These are phyloP conservation scores for Sapria himalayana DNA, from an alignment of 345 rosid genomes.

Conservation along the genomic window DNA sequence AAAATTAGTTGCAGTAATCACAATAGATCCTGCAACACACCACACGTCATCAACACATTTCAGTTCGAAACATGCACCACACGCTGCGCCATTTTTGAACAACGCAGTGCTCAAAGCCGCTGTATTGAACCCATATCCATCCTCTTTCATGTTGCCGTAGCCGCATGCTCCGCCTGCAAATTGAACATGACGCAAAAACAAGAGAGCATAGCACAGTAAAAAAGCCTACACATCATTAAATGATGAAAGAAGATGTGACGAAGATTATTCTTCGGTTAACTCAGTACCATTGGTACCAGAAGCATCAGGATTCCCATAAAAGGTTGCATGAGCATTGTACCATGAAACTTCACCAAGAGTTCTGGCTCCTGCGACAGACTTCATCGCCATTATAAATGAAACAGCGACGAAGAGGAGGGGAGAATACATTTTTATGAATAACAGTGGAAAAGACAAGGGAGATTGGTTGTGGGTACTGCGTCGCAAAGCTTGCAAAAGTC, in stretches of 20 bases:
- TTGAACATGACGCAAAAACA: not conserved
- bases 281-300: slow-evolving; percentile 82
- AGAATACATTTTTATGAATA: no score
- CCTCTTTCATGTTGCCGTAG: slow-evolving; percentile 41
- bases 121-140: slow-evolving; percentile 51
- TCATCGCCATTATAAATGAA: no score
- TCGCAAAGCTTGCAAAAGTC: no score
- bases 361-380: no score
- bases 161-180: slow-evolving; percentile 81
- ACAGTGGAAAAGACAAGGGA: no score
- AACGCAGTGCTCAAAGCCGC: slow-evolving; percentile 65
- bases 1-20: slow-evolving; percentile 58
- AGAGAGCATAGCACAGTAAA: no score
- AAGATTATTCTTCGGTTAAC: no score
- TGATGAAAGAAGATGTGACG: no score
- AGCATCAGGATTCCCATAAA: slow-evolving; percentile 67
- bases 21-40: slow-evolving; percentile 40
- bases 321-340: slow-evolving; percentile 60
- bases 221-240: no score
- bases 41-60: slow-evolving; percentile 38
- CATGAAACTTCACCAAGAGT: no score
- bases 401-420: no score
- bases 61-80: slow-evolving; percentile 49
- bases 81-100: slow-evolving; percentile 48
- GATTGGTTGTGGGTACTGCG: no score